Evolutionary conservation across 768 basidiomycete species (phyloP).

Genomic region (Kwoniella pini): DNA sequence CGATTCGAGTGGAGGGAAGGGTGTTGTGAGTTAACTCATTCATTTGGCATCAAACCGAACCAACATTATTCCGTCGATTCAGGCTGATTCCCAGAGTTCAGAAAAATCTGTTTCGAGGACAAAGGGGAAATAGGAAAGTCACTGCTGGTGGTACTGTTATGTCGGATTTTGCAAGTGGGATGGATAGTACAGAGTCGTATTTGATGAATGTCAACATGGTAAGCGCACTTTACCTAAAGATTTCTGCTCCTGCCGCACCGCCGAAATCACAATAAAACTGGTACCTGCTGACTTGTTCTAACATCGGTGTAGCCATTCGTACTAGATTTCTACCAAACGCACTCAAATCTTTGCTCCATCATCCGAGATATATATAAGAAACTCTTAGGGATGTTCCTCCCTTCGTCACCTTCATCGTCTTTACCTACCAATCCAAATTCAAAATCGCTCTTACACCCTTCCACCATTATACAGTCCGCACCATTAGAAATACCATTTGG

Average conservation of each 20-base stretch:
- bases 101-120: conserved; percentile 47
- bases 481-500: conserved; percentile 22
- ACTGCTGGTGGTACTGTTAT: conserved; percentile 25
- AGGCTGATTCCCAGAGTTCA: too few species aligned
- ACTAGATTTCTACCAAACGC: conserved; percentile 41
- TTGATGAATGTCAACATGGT: conserved; percentile 44
- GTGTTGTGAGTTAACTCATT: conserved; percentile 41
- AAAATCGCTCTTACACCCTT: conserved; percentile 31
- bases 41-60: too few species aligned
- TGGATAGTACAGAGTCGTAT: conserved; percentile 31
- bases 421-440: neutral
- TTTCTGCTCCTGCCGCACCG: neutral
- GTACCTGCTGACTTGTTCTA: too few species aligned
- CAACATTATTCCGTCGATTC: too few species aligned
- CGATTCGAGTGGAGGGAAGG: conserved; percentile 38
- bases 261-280: neutral
- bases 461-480: conserved; percentile 45
- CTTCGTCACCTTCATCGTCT: conserved; percentile 17
- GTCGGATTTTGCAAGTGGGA: conserved; percentile 27
- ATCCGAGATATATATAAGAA: conserved; percentile 52
- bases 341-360: conserved; percentile 38
- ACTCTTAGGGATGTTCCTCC: conserved; percentile 42
- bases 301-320: conserved; percentile 52
- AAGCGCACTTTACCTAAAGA: conserved; percentile 5
- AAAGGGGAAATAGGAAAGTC: conserved; percentile 29